These are phyloP conservation scores for Gnaphalium uliginosum DNA, from an alignment of 129 eudicot genomes.

Conservation along the genomic window DNA sequence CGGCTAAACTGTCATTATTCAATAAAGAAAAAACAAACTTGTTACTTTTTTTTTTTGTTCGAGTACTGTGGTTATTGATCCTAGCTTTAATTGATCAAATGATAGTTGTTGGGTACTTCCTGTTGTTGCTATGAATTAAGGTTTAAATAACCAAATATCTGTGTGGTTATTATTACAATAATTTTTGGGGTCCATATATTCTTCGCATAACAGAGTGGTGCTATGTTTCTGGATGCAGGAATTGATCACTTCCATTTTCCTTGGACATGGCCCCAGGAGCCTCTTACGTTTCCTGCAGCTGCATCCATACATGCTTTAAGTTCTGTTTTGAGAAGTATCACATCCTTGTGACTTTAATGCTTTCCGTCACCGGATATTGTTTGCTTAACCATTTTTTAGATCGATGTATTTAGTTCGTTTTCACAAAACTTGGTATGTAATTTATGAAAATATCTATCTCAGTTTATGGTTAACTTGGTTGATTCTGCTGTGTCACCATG, in stretches of 20 bases:
- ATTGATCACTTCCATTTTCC: background rate
- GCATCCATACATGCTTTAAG: background rate
- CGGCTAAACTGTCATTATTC: too few relatives aligned
- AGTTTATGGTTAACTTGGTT: background rate
- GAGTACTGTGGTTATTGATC: too few relatives aligned
- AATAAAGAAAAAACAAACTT: too few relatives aligned
- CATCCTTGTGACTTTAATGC: background rate
- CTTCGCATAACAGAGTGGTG: background rate
- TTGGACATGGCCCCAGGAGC: too few relatives aligned
- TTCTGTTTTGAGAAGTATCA: background rate
- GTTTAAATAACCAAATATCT: background rate
- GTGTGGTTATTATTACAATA: background rate
- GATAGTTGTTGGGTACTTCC: too few relatives aligned
- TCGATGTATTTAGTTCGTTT: background rate
- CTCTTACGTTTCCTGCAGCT: background rate
- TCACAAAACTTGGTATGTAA: background rate
- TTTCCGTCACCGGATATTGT: too few relatives aligned
- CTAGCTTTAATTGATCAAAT: too few relatives aligned
- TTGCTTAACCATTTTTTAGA: background rate
- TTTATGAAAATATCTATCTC: background rate
- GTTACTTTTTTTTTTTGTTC: too few relatives aligned
- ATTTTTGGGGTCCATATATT: background rate
- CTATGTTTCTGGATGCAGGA: background rate
- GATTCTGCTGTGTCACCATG: background rate
- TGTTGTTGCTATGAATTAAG: background rate